phyloP scores from a whole-genome alignment of 75 land plant genomes.

The Adiantum capillusveneris region DNA sequence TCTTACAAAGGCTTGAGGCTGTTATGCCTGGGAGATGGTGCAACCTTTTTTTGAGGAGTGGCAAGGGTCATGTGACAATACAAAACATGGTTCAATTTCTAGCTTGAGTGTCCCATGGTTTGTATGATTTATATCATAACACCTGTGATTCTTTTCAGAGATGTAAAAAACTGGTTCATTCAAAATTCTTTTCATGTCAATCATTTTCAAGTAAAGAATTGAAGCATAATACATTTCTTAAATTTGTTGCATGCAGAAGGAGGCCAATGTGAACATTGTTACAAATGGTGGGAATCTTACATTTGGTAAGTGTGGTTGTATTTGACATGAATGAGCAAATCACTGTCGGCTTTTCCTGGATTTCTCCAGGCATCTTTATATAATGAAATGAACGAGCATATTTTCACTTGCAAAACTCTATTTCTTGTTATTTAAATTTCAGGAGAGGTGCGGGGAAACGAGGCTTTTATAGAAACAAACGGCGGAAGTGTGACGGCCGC shows the following conservation, averaged over 20 bases:
- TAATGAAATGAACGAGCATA: background rate
- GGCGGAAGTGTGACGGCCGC: background rate
- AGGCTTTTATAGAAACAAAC: background rate
- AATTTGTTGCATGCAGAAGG: background rate
- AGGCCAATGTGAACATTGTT: background rate
- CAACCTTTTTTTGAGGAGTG: background rate
- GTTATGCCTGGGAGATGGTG: slow-evolving; percentile 10
- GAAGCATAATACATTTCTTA: no score
- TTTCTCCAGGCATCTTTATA: background rate
- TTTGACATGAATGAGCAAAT: background rate
- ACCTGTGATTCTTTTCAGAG: background rate
- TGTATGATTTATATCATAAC: background rate
- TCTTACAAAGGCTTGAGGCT: background rate
- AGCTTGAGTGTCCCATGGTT: background rate
- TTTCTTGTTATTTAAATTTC: background rate
- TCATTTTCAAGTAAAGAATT: no score
- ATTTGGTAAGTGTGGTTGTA: background rate
- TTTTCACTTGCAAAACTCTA: background rate
- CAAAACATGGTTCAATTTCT: slow-evolving; percentile 1
- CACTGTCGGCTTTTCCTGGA: no score
- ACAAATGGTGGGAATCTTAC: slow-evolving; percentile 2
- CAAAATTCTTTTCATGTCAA: no score
- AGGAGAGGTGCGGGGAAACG: background rate
- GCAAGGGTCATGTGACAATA: slow-evolving; percentile 2
- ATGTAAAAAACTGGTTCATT: background rate